Percentiles rank a stretch among this genome's conserved stretches.
Conservation (phyloP, 768 basidiomycete genomes). For the Mrakia hoshinonis region DNA sequence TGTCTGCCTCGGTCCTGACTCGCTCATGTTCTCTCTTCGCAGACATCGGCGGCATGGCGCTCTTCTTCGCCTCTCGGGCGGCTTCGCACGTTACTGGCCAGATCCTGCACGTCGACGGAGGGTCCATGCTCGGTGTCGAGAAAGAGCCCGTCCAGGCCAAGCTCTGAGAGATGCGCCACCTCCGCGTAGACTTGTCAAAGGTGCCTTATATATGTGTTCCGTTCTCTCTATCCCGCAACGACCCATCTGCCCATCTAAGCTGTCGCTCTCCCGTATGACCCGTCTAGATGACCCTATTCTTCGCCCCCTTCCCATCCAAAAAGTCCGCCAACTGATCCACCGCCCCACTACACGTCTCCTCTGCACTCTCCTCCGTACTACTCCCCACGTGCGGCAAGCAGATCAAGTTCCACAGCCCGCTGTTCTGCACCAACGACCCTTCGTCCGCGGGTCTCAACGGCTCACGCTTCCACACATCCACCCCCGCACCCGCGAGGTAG, state of each 20-base stretch:
- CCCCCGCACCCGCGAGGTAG: conserved; percentile 18
- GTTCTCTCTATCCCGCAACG: too few relatives aligned
- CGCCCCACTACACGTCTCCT: conserved; percentile 2
- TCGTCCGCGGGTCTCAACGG: background rate
- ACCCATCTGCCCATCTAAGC: too few relatives aligned
- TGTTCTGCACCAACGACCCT: background rate
- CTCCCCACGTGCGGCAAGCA: background rate
- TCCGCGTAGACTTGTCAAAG: too few relatives aligned
- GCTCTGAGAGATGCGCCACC: too few relatives aligned
- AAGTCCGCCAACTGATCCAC: conserved; percentile 19
- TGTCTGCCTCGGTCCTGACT: background rate
- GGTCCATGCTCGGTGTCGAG: conserved; percentile 35
- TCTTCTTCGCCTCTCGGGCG: conserved; percentile 64
- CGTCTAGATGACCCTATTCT: conserved; percentile 8
- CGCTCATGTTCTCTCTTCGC: background rate
- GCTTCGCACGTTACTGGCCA: conserved; percentile 65
- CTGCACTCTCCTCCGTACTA: background rate
- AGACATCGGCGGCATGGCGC: conserved; percentile 61
- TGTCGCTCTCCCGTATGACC: background rate
- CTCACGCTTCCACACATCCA: conserved; percentile 45
- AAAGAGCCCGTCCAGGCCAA: background rate
- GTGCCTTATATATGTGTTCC: too few relatives aligned
- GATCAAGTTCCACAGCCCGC: background rate
- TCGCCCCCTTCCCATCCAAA: background rate
- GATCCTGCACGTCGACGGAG: conserved; percentile 66